Percentiles rank a stretch among this genome's conserved stretches.
These are phyloP conservation scores for Blastocystis sp. DNA, from an alignment of 352 stramenopile genomes.

Conservation along the genomic window DNA sequence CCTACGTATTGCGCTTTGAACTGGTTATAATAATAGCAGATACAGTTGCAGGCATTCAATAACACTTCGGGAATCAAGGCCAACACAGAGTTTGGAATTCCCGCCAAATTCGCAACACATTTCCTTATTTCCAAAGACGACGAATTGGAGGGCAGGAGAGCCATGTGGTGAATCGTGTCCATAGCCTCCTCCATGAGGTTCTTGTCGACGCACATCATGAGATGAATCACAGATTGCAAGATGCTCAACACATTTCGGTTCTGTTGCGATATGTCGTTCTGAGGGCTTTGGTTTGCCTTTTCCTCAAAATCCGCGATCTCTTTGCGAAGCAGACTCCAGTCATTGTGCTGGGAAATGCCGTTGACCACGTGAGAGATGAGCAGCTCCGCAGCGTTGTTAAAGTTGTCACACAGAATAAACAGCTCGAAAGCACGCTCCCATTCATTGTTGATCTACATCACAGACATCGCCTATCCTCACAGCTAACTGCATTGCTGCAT, in stretches of 20 bases:
- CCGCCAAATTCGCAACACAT: background rate
- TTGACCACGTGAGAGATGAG: background rate
- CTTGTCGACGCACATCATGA: background rate
- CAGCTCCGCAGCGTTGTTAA: background rate
- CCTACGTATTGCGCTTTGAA: background rate
- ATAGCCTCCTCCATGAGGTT: background rate
- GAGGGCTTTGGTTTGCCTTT: background rate
- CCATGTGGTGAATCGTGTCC: background rate
- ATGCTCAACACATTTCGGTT: background rate
- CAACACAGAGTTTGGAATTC: background rate
- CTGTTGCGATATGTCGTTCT: background rate
- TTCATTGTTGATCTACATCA: constrained; percentile 34
- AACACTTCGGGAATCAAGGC: background rate
- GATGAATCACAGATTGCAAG: background rate
- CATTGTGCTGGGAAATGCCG: background rate
- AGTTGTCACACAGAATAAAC: constrained; percentile 26
- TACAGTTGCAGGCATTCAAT: background rate
- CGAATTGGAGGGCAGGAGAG: background rate
- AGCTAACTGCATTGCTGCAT: background rate
- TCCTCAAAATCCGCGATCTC: background rate
- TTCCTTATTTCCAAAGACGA: background rate
- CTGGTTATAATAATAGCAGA: background rate
- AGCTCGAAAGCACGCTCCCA: background rate
- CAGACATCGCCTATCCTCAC: background rate
- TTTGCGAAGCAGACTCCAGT: background rate